Evolutionary conservation across 2,329 filamentous ascomycete species (phyloP), one percentile per base, ranked within the genome.

Genomic region (Diaporthe capsici): DNA sequence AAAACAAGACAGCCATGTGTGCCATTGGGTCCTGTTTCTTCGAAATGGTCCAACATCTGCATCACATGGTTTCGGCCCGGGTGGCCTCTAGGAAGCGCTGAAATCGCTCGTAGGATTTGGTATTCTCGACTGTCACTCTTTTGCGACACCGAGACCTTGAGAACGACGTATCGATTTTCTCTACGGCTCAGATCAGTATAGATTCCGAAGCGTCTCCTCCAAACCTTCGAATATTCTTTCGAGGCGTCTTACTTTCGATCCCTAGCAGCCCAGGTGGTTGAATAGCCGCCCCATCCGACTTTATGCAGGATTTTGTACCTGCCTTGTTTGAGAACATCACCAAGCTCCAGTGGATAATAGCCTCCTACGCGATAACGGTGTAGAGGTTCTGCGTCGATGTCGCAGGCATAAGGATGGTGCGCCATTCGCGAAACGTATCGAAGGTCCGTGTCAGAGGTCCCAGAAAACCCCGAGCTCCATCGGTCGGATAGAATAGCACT

Each of bases 281-380:
- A 39, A n/a, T 67, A 67, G 28, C 42, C 28, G 6, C 61, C 61
- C 17, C 42, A 67, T 67, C 61, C 61, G 17, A 67, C 25, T 67
- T 67, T 67, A 17, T 67, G 42, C 28, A 67, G 9, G 2, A 67
- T 67, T 15, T 17, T 67, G 61, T 49, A 67, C 42, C 61, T 49
- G 42, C 28, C 61, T 8, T 67, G 25, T 1, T 67, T 67, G 28
- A 67, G 20, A 4, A 34, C 1, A 17, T 67, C 34, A 49, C 61
- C 42, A n/a, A 67, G 42, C 42, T 34, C 37, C 28, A 49, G 9
- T n/a, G 42, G 61, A 15, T 49, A 20, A 49, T 67, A 67, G 28
- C 42, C 61, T 3, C 61, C 42, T 1, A 15, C 5, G 9, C 10
- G 0, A 17, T 49, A 49, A n/a, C 22, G 61, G 2, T 67, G 42